These are phyloP conservation scores for Metschnikowia baotianmanensis DNA, from an alignment of 805 yeast genomes.

Conservation along the genomic window DNA sequence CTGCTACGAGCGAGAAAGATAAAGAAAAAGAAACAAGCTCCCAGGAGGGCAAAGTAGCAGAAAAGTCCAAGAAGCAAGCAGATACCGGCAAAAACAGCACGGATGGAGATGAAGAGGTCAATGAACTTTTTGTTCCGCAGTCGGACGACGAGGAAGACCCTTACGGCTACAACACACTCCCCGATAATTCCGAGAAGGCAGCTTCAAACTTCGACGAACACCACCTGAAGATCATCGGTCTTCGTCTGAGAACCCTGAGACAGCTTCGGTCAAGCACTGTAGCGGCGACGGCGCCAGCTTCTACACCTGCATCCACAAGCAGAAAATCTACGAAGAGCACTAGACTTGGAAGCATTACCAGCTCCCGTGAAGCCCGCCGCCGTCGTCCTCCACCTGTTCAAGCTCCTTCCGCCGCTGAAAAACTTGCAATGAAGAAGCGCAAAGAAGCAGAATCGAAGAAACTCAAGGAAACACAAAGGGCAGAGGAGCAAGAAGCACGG, in stretches of 20 bases:
- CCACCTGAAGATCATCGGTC: conserved; percentile 2
- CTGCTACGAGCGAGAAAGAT: no score
- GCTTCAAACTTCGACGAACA: conserved; percentile 14
- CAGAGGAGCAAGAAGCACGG: conserved; percentile 7
- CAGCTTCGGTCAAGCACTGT: conserved; percentile 24
- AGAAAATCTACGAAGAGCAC: neutral
- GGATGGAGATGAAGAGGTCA: conserved; percentile 9
- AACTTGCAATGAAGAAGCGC: neutral
- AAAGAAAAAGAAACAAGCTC: no score
- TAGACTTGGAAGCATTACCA: conserved; percentile 9
- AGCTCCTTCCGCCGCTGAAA: neutral
- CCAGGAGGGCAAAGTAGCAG: no score
- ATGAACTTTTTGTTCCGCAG: conserved; percentile 14
- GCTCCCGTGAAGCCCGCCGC: conserved; percentile 1
- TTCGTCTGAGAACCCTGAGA: conserved; percentile 35
- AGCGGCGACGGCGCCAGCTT: neutral
- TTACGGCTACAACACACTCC: conserved; percentile 14
- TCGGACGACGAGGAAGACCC: conserved; percentile 15
- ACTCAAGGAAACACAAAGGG: conserved; percentile 2
- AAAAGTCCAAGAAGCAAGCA: no score
- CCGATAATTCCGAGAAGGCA: conserved; percentile 10
- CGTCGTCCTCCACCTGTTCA: neutral
- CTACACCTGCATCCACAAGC: neutral
- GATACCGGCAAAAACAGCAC: conserved; percentile 28
- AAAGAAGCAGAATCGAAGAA: neutral